Evolutionary conservation across 805 yeast species (phyloP).

Genomic region (Clavispora carvajalis): DNA sequence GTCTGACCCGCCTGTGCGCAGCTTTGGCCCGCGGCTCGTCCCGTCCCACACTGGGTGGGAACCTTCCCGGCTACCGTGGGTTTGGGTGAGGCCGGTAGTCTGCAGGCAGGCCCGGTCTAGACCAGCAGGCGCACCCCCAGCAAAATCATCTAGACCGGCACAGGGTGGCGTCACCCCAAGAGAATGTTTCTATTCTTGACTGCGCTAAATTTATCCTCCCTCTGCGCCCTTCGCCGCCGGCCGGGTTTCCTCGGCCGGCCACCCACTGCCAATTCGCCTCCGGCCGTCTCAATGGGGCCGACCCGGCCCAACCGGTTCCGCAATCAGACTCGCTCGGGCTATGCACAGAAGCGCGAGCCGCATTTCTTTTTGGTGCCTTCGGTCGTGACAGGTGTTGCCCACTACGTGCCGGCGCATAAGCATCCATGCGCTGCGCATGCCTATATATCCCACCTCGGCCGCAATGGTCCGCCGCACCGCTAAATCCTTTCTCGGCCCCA

Average conservation of each 20-base stretch:
- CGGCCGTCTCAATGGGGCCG: too few species aligned
- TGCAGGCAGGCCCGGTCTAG: not conserved
- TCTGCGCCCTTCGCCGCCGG: too few species aligned
- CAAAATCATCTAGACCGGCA: not conserved
- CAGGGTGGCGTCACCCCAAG: not conserved
- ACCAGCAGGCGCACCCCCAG: not conserved
- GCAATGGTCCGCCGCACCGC: not conserved
- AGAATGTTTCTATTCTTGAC: not conserved
- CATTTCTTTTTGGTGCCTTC: not conserved
- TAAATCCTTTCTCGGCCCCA: not conserved
- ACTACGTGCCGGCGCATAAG: not conserved
- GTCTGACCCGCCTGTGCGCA: too few species aligned
- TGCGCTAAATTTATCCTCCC: not conserved
- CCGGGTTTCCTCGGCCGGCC: too few species aligned
- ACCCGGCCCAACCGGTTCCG: too few species aligned
- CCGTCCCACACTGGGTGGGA: too few species aligned
- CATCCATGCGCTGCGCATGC: not conserved
- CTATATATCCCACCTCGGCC: not conserved
- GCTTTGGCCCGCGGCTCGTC: too few species aligned
- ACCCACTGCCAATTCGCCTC: too few species aligned
- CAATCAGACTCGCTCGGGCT: too few species aligned
- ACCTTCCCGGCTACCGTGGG: too few species aligned
- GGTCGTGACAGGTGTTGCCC: not conserved
- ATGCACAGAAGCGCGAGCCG: not conserved
- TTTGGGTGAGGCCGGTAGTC: too few species aligned